Percentiles rank a stretch among this genome's conserved stretches.
phyloP scores from a whole-genome alignment of 163 green algal genomes.

The Scenedesmus sp. region DNA sequence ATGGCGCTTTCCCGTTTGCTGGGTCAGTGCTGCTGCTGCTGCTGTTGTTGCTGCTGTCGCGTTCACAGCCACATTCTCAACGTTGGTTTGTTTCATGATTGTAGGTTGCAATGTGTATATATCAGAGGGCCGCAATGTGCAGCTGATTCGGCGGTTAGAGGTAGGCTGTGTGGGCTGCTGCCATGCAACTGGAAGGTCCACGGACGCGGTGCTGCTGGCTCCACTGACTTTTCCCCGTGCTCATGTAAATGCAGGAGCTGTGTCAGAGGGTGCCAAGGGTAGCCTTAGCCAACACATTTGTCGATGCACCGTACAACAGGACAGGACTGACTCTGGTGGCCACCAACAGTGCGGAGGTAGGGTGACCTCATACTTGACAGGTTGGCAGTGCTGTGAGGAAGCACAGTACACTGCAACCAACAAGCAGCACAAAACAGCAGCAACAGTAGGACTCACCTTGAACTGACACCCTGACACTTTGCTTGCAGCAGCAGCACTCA shows the following conservation, averaged over 20 bases:
- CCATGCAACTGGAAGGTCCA: neutral
- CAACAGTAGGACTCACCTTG: neutral
- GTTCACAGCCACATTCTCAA: neutral
- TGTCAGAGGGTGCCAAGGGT: slow-evolving; percentile 6
- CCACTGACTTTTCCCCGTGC: neutral
- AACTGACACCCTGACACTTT: neutral
- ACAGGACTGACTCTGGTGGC: slow-evolving; percentile 79
- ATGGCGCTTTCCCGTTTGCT: slow-evolving; percentile 6
- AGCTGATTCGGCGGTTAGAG: slow-evolving; percentile 63
- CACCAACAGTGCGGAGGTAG: slow-evolving; percentile 19
- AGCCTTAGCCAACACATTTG: slow-evolving; percentile 71
- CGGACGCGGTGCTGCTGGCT: too few relatives aligned
- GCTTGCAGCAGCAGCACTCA: neutral
- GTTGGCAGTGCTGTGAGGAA: too few relatives aligned
- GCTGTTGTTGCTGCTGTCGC: neutral
- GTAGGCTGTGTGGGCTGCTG: neutral
- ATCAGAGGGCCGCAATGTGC: slow-evolving; percentile 68
- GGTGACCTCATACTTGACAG: too few relatives aligned
- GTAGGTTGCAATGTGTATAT: slow-evolving; percentile 83
- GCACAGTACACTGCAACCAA: too few relatives aligned
- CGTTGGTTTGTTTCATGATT: neutral
- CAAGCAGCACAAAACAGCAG: too few relatives aligned
- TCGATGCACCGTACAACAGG: slow-evolving; percentile 84
- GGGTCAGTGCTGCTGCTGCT: neutral
- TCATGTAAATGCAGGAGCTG: neutral